Base-by-base conservation (phyloP, 2,329 filamentous ascomycete genomes). In the Fusarium equiseti region DNA sequence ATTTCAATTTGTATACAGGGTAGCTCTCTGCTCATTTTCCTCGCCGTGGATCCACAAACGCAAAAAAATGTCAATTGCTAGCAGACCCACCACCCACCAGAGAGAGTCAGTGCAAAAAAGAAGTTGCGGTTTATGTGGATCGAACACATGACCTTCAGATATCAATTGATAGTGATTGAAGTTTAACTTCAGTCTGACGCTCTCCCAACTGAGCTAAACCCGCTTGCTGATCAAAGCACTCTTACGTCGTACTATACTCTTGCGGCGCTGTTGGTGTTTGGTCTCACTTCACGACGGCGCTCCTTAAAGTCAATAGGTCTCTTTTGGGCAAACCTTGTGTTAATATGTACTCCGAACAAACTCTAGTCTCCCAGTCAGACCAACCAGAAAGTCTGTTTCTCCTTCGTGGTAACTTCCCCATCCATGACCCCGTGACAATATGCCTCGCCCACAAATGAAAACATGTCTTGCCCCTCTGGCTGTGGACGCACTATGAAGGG, bases 371-470 rank as follows among this genome's bases (percentile, higher is more conserved):
- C 0, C 1, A 38, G 5, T 6, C 3, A 38, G 18, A 38, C 18
- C 6, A 60, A 13, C 52, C 52, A 61, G 1, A 61, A 35, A 3
- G 12, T 29, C 15, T 44, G 16, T 22, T 43, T 27, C 4, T 35
- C 6, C 1, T 18, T 42, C 1, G 8, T 1, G 1, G 24, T 8
- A 0, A 8, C 12, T 38, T 59, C 29, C 0, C 59, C 59, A n/a
- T 61, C 54, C 44, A 61, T 61, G 0, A 50, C 4, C 8, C 59
- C 29, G 7, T 61, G 15, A 9, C 59, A 61, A 4, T 59, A 61
- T 5, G 35, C 54, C 16, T 61, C 59, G 0, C 53, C 59, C 0
- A 59, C 1, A 16, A 13, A 50, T 0, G 18, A 22, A 4, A 29
- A 61, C 9, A 2, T 3, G 0, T 3, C 1, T 20, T 11, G 3